Conservation (phyloP, 176 grass and related monocot species). For the Dactylis glomerata region DNA sequence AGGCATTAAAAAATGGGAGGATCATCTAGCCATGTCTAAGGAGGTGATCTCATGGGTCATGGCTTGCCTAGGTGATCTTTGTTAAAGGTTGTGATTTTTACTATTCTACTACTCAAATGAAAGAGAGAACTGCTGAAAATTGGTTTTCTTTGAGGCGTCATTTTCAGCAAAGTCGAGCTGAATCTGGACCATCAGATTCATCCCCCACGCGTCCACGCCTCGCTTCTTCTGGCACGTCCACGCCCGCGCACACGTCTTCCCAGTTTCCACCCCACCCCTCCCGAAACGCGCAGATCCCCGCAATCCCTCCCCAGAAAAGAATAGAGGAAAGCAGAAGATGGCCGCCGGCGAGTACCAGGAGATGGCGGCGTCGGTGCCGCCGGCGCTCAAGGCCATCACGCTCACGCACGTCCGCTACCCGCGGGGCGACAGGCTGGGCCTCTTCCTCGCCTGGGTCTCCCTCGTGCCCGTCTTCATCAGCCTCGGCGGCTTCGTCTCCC, state of each 20-base stretch:
- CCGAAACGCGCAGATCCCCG: constrained; percentile 21
- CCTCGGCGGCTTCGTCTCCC: constrained; percentile 86
- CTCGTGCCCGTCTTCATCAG: constrained; percentile 95
- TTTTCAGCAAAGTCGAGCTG: too few relatives aligned
- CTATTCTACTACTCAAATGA: too few relatives aligned
- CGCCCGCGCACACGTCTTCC: not conserved
- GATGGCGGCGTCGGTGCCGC: constrained; percentile 54
- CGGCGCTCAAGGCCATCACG: constrained; percentile 74
- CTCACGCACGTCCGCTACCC: constrained; percentile 89
- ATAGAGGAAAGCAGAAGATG: not conserved
- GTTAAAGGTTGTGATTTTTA: too few relatives aligned
- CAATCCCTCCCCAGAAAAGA: not conserved
- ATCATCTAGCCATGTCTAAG: too few relatives aligned
- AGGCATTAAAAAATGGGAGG: too few relatives aligned
- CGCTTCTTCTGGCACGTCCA: constrained; percentile 2
- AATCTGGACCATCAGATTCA: not conserved
- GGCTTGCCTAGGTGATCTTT: too few relatives aligned
- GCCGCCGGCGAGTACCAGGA: constrained; percentile 45
- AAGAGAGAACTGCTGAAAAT: too few relatives aligned
- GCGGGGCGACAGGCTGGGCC: constrained; percentile 64
- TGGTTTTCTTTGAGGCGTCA: too few relatives aligned
- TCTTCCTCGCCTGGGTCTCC: constrained; percentile 92
- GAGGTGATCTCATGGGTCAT: too few relatives aligned
- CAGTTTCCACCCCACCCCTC: not conserved
- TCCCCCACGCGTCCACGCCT: constrained; percentile 3